A percentile compares a stretch with the other conserved stretches of the same genome.
Evolutionary conservation across 371 early-diverging fungal species (phyloP).

Genomic region (Mortierella sp.): DNA sequence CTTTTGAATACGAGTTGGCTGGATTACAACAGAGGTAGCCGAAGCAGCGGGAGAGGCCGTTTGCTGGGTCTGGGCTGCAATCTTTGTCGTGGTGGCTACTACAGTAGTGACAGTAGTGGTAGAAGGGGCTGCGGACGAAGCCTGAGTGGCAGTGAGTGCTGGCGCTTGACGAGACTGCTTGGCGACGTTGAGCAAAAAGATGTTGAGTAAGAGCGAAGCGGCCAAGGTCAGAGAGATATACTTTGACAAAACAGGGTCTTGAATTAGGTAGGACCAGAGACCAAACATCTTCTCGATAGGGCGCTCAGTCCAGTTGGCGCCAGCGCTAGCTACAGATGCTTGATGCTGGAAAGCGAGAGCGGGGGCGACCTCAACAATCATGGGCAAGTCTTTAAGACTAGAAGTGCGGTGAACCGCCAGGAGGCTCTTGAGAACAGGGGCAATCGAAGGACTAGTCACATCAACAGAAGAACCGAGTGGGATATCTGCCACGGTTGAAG

Average conservation of each 20-base stretch:
- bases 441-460: constrained; percentile 58
- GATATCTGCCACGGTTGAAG: constrained; percentile 13
- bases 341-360: constrained; percentile 70
- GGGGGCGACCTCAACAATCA: constrained; percentile 74
- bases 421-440: constrained; percentile 61
- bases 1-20: constrained; percentile 37
- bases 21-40: constrained; percentile 23
- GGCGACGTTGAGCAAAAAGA: constrained; percentile 74
- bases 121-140: constrained; percentile 13
- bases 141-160: background rate
- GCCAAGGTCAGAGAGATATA: constrained; percentile 67
- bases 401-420: constrained; percentile 63
- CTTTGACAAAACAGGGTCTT: constrained; percentile 75
- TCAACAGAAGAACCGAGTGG: constrained; percentile 53
- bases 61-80: constrained; percentile 36
- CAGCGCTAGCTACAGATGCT: constrained; percentile 41
- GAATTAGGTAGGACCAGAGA: constrained; percentile 67
- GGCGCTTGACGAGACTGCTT: constrained; percentile 61
- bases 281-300: constrained; percentile 64
- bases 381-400: constrained; percentile 58
- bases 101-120: constrained; percentile 52
- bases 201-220: constrained; percentile 74
- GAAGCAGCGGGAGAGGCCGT: constrained; percentile 7
- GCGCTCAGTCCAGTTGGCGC: constrained; percentile 60
- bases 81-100: constrained; percentile 54